Evolutionary conservation across 805 yeast genomes (phyloP), one percentile per base, ranked within the genome.

Genomic region (Metschnikowia gruessii): DNA sequence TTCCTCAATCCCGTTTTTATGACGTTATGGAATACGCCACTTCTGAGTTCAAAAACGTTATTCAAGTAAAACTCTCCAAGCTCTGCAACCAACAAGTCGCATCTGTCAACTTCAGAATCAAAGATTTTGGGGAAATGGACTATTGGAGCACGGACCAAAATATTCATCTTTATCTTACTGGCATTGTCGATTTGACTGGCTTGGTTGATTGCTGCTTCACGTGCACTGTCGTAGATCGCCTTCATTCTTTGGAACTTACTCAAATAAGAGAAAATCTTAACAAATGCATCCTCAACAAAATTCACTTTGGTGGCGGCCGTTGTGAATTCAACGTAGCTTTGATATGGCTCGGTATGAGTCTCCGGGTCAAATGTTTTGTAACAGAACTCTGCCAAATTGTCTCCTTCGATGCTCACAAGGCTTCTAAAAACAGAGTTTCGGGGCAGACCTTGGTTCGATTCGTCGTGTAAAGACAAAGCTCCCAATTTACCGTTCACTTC

Each of bases 141-240:
- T 9, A 85, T 85, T 0, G 99, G 99, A 1, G 97, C 88, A 43
- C 80, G 76, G 13, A 94, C 73, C 15, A 79, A 64, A 29, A 95
- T 65, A 56, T 91, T 86, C 60, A 91, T 77, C 52, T 82, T 81
- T 66, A 90, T 81, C 53, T 74, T 77, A 39, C 70, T 76, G 0
- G 87, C 80, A 46, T 68, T 72, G 43, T 80, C 79, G 36, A 83
- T 72, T 51, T 81, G 82, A 37, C 72, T 80, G 0, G 94, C 94
- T 62, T 87, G 95, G 54, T 85, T 80, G 54, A 89, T 78, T 0
- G 98, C 96, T 10, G 90, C 87, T 57, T 85, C 88, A 48, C 98
- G 77, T 0, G 98, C 95, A 17, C 78, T 71, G 58, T 94, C 99
- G 63, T 87, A 95, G n/a, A 91, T 74, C 3, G 79, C 80, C 64